These are phyloP conservation scores for Microcyclospora pomicola DNA, from an alignment of 2,329 filamentous ascomycete species.

Conservation along the genomic window DNA sequence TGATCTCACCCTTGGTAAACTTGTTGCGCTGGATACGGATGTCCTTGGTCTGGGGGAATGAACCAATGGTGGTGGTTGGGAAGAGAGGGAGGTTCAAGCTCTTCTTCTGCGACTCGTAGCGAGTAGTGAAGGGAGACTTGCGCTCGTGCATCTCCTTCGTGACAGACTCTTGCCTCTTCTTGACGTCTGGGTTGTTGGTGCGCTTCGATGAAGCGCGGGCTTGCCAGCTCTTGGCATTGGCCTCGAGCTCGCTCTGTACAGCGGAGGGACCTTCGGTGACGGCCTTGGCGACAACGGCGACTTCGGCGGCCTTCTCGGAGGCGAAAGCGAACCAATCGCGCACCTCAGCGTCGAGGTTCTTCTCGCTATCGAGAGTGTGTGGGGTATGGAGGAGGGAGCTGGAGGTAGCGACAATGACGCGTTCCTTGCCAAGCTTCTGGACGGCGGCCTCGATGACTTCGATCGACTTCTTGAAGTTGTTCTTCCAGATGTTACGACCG, in stretches of 20 bases:
- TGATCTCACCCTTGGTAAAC: slow-evolving; percentile 98
- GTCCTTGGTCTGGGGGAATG: slow-evolving; percentile 98
- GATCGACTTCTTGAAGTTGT: slow-evolving; percentile 92
- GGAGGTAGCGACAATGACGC: slow-evolving; percentile 91
- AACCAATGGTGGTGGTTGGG: slow-evolving; percentile 98
- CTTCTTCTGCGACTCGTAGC: slow-evolving; percentile 80
- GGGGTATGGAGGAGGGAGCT: slow-evolving; percentile 97
- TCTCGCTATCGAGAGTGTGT: slow-evolving; percentile 95
- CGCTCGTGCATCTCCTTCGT: slow-evolving; percentile 77
- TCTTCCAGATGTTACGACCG: slow-evolving; percentile 99
- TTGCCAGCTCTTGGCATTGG: slow-evolving; percentile 89
- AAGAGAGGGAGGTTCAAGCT: slow-evolving; percentile 89
- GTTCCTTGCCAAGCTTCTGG: slow-evolving; percentile 93
- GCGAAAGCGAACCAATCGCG: slow-evolving; percentile 98
- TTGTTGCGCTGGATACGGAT: slow-evolving; percentile 95
- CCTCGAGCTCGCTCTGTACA: slow-evolving; percentile 79
- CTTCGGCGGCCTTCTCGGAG: slow-evolving; percentile 81
- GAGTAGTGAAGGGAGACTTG: slow-evolving; percentile 72
- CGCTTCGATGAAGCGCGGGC: slow-evolving; percentile 81
- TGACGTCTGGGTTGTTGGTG: slow-evolving; percentile 95
- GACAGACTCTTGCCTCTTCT: slow-evolving; percentile 87
- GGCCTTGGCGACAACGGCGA: slow-evolving; percentile 90
- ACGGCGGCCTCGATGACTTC: slow-evolving; percentile 79
- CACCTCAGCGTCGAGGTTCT: slow-evolving; percentile 90
- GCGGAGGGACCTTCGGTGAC: slow-evolving; percentile 82